phyloP scores from a whole-genome alignment of 768 basidiomycete species.

The Butyriboletus loyo region DNA sequence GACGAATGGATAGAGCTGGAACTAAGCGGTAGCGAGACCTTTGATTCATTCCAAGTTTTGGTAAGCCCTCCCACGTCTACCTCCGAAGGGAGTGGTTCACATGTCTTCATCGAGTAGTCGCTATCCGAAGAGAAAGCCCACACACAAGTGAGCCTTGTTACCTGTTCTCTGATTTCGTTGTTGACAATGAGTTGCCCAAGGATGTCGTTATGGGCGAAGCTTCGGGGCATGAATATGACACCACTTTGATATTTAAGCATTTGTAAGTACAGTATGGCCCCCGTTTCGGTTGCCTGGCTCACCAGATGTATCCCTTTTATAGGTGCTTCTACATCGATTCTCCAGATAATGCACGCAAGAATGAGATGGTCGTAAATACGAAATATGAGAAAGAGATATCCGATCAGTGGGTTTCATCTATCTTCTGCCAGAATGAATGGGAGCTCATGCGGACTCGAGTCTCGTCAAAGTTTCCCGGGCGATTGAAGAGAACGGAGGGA shows the following conservation, averaged over 20 bases:
- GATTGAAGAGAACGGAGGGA: constrained; percentile 72
- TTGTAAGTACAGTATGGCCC: constrained; percentile 46
- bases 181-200: constrained; percentile 9
- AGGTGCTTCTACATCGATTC: constrained; percentile 92
- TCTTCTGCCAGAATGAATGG: background rate
- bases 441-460: constrained; percentile 35
- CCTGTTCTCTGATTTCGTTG: background rate
- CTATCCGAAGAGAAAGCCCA: constrained; percentile 5
- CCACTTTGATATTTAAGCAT: constrained; percentile 76
- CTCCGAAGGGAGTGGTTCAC: background rate
- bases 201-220: constrained; percentile 71
- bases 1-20: constrained; percentile 41
- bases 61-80: background rate
- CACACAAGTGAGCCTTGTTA: constrained; percentile 3
- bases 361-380: constrained; percentile 58
- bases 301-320: background rate
- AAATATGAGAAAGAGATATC: constrained; percentile 52
- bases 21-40: constrained; percentile 17
- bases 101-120: constrained; percentile 4
- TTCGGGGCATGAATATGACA: constrained; percentile 76
- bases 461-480: constrained; percentile 48
- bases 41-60: constrained; percentile 18
- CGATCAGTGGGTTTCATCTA: constrained; percentile 43
- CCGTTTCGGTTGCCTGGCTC: background rate
- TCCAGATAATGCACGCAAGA: constrained; percentile 62